A percentile compares a stretch with the other conserved stretches of the same genome.
These are phyloP conservation scores for Trebouxia sp. DNA, from an alignment of 139 green algal species.

Conservation along the genomic window DNA sequence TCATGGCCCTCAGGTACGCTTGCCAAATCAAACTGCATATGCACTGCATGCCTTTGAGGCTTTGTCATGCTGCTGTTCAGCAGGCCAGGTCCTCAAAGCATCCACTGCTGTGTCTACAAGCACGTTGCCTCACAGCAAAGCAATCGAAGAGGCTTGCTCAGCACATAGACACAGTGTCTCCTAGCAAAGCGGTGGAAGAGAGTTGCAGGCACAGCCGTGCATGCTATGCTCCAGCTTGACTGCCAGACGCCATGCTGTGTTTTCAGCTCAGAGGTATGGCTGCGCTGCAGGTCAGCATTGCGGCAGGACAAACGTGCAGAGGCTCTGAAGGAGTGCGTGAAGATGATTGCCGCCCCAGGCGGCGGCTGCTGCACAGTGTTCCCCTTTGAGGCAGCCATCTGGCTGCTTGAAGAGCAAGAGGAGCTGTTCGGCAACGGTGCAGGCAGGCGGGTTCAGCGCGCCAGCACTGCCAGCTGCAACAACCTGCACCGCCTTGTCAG, in stretches of 20 bases:
- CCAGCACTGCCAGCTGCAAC: not conserved
- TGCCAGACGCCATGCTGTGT: not conserved
- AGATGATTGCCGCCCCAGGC: constrained; percentile 36
- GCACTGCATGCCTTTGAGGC: too few relatives aligned
- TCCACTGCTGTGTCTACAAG: too few relatives aligned
- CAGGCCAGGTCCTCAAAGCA: too few relatives aligned
- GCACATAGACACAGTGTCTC: too few relatives aligned
- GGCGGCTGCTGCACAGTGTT: constrained; percentile 60
- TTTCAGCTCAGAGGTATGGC: not conserved
- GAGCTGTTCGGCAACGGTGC: constrained; percentile 52
- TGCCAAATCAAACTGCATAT: too few relatives aligned
- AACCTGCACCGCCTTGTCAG: constrained; percentile 4
- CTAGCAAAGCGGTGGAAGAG: too few relatives aligned
- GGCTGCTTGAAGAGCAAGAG: constrained; percentile 73
- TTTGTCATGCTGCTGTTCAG: too few relatives aligned
- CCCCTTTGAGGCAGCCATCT: constrained; percentile 75
- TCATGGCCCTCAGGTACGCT: too few relatives aligned
- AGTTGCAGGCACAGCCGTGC: not conserved
- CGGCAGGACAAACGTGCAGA: constrained; percentile 53
- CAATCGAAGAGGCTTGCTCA: too few relatives aligned
- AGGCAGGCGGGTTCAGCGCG: not conserved
- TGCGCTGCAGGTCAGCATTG: constrained; percentile 42
- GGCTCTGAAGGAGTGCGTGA: constrained; percentile 53
- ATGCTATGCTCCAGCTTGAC: too few relatives aligned
- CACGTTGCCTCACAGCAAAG: too few relatives aligned